Evolutionary conservation across 2,329 filamentous ascomycete genomes (phyloP), one percentile per base, ranked within the genome.

Genomic region (Onygena corvina): DNA sequence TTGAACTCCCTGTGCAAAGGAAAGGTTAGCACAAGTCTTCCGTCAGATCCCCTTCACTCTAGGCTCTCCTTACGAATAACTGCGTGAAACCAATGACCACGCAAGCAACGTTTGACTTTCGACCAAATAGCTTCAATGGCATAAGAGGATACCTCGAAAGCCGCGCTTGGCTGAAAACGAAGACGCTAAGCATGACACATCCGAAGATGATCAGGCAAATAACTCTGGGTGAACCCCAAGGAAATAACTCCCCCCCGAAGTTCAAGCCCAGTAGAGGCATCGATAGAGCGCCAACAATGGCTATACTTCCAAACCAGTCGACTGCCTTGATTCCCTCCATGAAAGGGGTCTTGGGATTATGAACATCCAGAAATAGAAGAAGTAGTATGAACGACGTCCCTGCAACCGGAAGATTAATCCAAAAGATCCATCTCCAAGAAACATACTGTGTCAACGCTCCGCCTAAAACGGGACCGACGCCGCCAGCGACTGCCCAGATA

Each of bases 201-300:
- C 86, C 86, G 56, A 89, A 87, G 44, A 90, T 69, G 54, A 93
- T 73, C 23, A 93, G 73, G 59, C 84, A 88, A 57, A 93, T 75
- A 29, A 89, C 83, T 1, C 77, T 81, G 1, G 83, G 73, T 0
- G 83, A 88, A 47, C 68, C 66, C 87, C 87, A 94, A 1, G 88
- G 83, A 54, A 77, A 78, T 16, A 74, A 72, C 46, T 86, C 76
- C 44, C 86, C 87, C 48, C 87, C 88, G 54, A 89, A 86, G 60
- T 93, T 83, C 7, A 94, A 77, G 0, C 86, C 88, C 34, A 94
- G 79, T 3, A 94, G 77, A 56, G 93, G 74, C 84, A 93, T 90
- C n/a, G 93, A 71, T 0, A 85, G 88, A 14, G 83, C 86, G 34
- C 83, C 84, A 18, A 89, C 75, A 61, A 77, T 71, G 1, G 71